These are phyloP conservation scores for Waltergamsia citrina DNA, from an alignment of 2,329 filamentous ascomycete species.

Conservation along the genomic window DNA sequence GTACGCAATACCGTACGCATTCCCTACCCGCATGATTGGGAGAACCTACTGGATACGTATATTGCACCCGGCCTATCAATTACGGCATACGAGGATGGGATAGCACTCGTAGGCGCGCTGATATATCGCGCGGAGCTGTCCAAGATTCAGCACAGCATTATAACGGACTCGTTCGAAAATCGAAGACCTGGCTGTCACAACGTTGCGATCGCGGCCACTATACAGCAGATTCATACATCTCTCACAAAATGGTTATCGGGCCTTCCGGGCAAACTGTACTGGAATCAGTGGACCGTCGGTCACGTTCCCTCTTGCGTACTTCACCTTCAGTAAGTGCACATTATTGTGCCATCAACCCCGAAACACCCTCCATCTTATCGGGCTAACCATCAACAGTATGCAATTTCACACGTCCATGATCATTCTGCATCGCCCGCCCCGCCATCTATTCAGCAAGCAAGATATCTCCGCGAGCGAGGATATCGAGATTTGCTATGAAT, in stretches of 20 bases:
- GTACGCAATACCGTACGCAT: slow-evolving; percentile 37
- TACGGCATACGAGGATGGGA: slow-evolving; percentile 1
- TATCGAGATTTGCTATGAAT: slow-evolving; percentile 39
- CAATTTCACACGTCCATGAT: slow-evolving; percentile 41
- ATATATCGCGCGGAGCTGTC: slow-evolving; percentile 36
- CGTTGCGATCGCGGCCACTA: slow-evolving; percentile 28
- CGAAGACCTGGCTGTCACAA: slow-evolving; percentile 28
- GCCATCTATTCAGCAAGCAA: slow-evolving; percentile 28
- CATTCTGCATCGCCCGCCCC: slow-evolving; percentile 38
- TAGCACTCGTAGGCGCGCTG: slow-evolving; percentile 30
- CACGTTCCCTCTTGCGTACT: slow-evolving; percentile 34
- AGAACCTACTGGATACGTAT: slow-evolving; percentile 35
- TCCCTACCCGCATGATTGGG: slow-evolving; percentile 38
- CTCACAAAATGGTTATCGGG: slow-evolving; percentile 35
- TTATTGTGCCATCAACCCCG: background rate
- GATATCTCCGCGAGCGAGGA: slow-evolving; percentile 30
- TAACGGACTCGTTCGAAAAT: slow-evolving; percentile 40
- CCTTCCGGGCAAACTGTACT: slow-evolving; percentile 35
- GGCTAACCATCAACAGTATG: slow-evolving; percentile 21
- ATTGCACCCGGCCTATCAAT: slow-evolving; percentile 23
- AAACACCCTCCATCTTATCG: background rate
- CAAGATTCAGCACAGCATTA: slow-evolving; percentile 39
- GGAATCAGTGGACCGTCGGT: slow-evolving; percentile 40
- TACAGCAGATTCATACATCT: slow-evolving; percentile 34
- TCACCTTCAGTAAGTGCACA: slow-evolving; percentile 29